Percentiles rank a stretch among this genome's conserved stretches.
Conservation (phyloP, 768 basidiomycete species). For the Tricholoma bakamatsutake region DNA sequence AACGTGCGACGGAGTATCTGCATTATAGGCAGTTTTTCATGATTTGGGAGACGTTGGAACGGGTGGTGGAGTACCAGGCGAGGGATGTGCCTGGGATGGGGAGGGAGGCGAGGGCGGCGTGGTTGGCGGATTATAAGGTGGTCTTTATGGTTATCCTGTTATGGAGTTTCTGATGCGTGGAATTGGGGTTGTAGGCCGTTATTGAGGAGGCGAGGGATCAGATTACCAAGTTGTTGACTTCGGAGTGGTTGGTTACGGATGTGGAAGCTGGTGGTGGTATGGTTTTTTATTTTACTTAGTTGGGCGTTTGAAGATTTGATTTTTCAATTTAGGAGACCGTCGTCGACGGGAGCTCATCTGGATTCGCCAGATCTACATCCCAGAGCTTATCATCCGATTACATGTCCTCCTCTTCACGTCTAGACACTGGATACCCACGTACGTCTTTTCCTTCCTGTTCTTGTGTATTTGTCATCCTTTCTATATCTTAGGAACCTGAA, state of each 20-base stretch:
- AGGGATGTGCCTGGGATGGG: conserved; percentile 51
- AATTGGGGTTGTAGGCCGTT: conserved; percentile 33
- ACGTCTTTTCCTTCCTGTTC: conserved; percentile 19
- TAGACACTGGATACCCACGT: conserved; percentile 60
- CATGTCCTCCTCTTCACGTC: conserved; percentile 55
- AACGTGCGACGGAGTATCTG: conserved; percentile 66
- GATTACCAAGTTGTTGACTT: conserved; percentile 64
- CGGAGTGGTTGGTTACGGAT: conserved; percentile 70
- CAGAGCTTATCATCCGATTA: conserved; percentile 75
- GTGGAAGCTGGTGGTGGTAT: conserved; percentile 36
- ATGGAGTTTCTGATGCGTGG: too few relatives aligned
- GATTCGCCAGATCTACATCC: conserved; percentile 86
- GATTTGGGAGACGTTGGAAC: conserved; percentile 62
- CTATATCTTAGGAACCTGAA: conserved; percentile 58
- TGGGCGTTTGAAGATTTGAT: conserved; percentile 1
- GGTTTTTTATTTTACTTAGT: conserved; percentile 10
- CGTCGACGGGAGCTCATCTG: conserved; percentile 63
- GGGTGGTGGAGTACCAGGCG: conserved; percentile 56
- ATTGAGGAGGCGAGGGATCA: conserved; percentile 62
- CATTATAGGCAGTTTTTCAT: conserved; percentile 78
- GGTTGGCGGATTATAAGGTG: conserved; percentile 65
- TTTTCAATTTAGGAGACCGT: conserved; percentile 35
- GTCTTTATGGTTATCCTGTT: neutral
- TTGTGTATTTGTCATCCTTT: neutral
- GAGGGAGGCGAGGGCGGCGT: conserved; percentile 50